A percentile compares a stretch with the other conserved stretches of the same genome.
phyloP scores from a whole-genome alignment of 352 stramenopile species.

The Globisporangium paroecandrum region DNA sequence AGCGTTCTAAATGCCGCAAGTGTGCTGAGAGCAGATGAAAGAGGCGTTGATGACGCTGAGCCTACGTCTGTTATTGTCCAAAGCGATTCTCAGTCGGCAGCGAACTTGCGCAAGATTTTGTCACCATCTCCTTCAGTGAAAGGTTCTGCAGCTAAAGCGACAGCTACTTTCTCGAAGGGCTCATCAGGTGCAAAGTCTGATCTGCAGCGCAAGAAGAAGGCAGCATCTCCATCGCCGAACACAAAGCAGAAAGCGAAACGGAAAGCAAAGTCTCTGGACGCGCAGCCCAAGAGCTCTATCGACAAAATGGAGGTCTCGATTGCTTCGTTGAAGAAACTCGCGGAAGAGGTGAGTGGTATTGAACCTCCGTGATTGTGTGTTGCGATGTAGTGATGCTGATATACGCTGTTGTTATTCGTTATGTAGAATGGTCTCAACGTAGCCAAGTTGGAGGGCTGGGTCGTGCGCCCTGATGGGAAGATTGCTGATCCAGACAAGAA shows the following conservation, averaged over 20 bases:
- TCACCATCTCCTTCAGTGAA: neutral
- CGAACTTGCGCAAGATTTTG: neutral
- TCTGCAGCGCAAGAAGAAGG: neutral
- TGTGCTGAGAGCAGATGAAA: neutral
- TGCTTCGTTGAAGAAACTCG: slow-evolving; percentile 27
- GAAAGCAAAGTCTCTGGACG: neutral
- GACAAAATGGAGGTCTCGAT: slow-evolving; percentile 31
- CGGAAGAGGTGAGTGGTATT: slow-evolving; percentile 20
- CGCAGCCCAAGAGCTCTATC: slow-evolving; percentile 18
- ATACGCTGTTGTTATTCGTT: slow-evolving; percentile 17
- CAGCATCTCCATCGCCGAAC: neutral
- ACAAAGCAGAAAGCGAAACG: slow-evolving; percentile 7
- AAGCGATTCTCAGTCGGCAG: neutral
- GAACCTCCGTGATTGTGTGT: neutral
- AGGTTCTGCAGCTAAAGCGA: neutral
- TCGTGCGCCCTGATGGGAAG: slow-evolving; percentile 35
- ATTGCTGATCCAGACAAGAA: slow-evolving; percentile 37
- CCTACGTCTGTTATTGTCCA: neutral
- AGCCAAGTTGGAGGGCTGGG: slow-evolving; percentile 31
- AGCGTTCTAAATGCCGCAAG: neutral
- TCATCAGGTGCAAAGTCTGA: neutral
- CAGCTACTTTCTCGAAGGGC: neutral
- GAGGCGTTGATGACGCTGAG: neutral
- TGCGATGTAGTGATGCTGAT: neutral
- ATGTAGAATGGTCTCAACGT: slow-evolving; percentile 37